A percentile compares a stretch with the other conserved stretches of the same genome.
Evolutionary conservation across 257 asterid genomes (phyloP).

Genomic region (Fraxinus excelsior): DNA sequence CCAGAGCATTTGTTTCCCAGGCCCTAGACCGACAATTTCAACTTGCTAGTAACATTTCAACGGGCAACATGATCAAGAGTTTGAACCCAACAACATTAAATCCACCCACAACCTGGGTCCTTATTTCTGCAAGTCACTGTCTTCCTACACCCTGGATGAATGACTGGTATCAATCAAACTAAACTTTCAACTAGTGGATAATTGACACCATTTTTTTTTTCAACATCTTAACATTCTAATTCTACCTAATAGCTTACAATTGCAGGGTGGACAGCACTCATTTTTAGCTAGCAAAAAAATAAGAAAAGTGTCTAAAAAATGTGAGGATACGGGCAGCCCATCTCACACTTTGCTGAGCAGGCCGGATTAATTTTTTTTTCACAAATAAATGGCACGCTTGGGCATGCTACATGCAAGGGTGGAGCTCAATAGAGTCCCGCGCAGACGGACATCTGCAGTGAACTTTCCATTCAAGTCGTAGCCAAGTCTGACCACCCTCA

Average conservation of each 20-base stretch:
- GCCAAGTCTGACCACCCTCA: too few species aligned
- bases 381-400: too few species aligned
- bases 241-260: not conserved
- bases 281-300: not conserved
- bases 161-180: constrained; percentile 22
- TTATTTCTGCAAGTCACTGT: not conserved
- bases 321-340: too few species aligned
- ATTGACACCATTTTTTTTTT: not conserved
- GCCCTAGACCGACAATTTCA: constrained; percentile 18
- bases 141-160: constrained; percentile 24
- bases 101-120: constrained; percentile 29
- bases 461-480: too few species aligned
- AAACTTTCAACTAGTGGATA: not conserved
- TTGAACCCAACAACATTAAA: constrained; percentile 26
- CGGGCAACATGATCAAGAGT: not conserved
- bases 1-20: constrained; percentile 37
- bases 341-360: too few species aligned
- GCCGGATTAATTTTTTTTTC: too few species aligned
- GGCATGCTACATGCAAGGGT: too few species aligned
- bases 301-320: too few species aligned
- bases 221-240: not conserved
- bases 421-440: too few species aligned
- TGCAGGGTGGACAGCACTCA: not conserved
- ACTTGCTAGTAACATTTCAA: constrained; percentile 14
- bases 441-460: too few species aligned